Base-by-base conservation (phyloP, 2,329 filamentous ascomycete species). In the Dendrostoma leiphaemia region DNA sequence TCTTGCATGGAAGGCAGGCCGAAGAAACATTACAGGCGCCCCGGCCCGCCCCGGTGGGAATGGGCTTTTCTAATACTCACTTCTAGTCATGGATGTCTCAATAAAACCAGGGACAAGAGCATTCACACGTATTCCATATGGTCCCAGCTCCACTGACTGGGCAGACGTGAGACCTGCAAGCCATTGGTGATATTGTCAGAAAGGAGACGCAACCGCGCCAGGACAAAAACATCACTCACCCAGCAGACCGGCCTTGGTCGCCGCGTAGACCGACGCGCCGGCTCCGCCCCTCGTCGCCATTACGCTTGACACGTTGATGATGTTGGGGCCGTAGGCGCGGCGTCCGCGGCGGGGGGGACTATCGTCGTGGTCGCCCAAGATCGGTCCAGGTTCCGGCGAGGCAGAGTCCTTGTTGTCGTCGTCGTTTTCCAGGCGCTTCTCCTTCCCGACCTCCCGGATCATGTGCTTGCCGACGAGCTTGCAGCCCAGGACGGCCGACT, bases 71-170 rank as follows among this genome's bases (percentile, higher is more conserved):
- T 21, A 21, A 26, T 15, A 69, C 74, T 71, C 71, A 92, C 89
- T 76, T 67, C 80, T 71, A 61, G 88, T 90, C 90, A 96, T 95
- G 45, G 84, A 80, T 43, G 90, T 93, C 53, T 88, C 77, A 61
- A 95, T 86, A 74, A 93, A 96, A 6, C 91, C 91, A 1, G 91
- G 91, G 38, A 93, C 74, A 60, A 96, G 83, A 26, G 86, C 86
- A 71, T 96, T 96, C 44, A 90, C 87, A 28, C 91, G 80, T 54
- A 96, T 80, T 46, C 80, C 80, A 45, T 76, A 74, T 57, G 75
- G 71, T 48, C 81, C 81, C 62, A 86, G 70, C 71, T 91, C 85
- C 47, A 72, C 76, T 38, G 84, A 84, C 3, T 90, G 73, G 52
- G 85, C 82, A 54, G 85, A 79, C 21, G 86, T 91, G 62, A 91